A percentile compares a stretch with the other conserved stretches of the same genome.
Conservation (phyloP, 305 asterid genomes). For the Fraxinus xanthoxyloides region DNA sequence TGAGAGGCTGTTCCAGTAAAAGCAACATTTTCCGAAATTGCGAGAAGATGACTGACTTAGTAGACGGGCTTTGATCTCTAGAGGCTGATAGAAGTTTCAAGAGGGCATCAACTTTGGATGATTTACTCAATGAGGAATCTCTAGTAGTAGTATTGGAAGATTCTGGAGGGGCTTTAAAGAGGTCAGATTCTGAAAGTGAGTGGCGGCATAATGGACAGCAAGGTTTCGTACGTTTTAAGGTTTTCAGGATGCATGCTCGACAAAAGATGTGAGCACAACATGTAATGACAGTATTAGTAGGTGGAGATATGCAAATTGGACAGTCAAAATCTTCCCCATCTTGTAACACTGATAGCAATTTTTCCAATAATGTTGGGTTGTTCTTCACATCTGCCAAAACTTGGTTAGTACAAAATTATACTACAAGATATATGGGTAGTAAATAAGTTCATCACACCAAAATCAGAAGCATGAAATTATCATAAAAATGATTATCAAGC, state of each 20-base stretch:
- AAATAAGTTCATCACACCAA: background rate
- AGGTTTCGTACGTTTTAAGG: conserved; percentile 54
- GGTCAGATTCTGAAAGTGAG: conserved; percentile 69
- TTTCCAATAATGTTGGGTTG: conserved; percentile 66
- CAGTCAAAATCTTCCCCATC: conserved; percentile 92
- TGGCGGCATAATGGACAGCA: conserved; percentile 92
- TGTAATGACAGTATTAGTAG: conserved; percentile 64
- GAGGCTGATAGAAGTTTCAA: conserved; percentile 52
- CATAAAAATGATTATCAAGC: background rate
- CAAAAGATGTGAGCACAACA: conserved; percentile 84
- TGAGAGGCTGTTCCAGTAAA: conserved; percentile 64
- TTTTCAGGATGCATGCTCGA: conserved; percentile 67
- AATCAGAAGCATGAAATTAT: background rate
- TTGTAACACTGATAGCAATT: conserved; percentile 66
- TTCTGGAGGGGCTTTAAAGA: conserved; percentile 61
- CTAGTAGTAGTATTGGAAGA: conserved; percentile 31
- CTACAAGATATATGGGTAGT: background rate
- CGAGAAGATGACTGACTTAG: conserved; percentile 80
- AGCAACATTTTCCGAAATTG: conserved; percentile 78
- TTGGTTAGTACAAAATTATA: background rate
- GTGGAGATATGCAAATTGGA: conserved; percentile 82
- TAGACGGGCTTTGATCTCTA: conserved; percentile 42
- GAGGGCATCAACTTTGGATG: conserved; percentile 74
- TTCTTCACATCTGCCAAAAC: conserved; percentile 64
- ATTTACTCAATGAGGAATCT: conserved; percentile 32